Evolutionary conservation across 768 basidiomycete genomes (phyloP).

Genomic region (Suillus variegatus): DNA sequence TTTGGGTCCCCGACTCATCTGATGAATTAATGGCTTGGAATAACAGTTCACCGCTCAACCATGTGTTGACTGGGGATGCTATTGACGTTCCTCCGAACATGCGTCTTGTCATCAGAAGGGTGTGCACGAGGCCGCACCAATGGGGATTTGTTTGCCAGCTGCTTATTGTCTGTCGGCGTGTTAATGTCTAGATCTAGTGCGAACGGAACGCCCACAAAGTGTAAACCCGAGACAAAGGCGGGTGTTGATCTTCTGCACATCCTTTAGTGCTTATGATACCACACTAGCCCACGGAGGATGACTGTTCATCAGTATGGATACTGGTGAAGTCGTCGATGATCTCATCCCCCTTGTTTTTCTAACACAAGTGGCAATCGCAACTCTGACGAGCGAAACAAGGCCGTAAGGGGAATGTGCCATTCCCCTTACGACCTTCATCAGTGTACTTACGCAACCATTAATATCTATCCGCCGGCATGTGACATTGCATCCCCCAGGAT

Average conservation of each 20-base stretch:
- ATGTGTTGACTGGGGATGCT: slow-evolving; percentile 1
- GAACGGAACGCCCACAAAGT: not conserved
- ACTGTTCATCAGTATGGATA: not conserved
- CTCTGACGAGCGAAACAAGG: slow-evolving; percentile 6
- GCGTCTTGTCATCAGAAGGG: slow-evolving; percentile 2
- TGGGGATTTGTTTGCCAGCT: not conserved
- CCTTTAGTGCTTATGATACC: not conserved
- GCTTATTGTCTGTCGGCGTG: not conserved
- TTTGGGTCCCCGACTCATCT: not conserved
- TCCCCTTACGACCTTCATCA: slow-evolving; percentile 4
- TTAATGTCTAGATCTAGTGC: not conserved
- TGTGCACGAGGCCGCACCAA: not conserved
- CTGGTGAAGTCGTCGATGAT: not conserved
- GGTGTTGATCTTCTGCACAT: not conserved
- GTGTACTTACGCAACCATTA: slow-evolving; percentile 3
- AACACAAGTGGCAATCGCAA: not conserved
- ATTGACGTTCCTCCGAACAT: not conserved
- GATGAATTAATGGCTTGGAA: not conserved
- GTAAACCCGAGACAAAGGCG: not conserved
- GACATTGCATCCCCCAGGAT: not conserved
- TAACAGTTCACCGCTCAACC: not conserved
- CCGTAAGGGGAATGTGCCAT: not conserved
- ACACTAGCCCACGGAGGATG: not conserved
- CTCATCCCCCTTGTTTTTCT: not conserved
- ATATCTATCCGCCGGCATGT: slow-evolving; percentile 11